Conservation (phyloP, 371 early-diverging fungal genomes). For the Mucor circinelloides region DNA sequence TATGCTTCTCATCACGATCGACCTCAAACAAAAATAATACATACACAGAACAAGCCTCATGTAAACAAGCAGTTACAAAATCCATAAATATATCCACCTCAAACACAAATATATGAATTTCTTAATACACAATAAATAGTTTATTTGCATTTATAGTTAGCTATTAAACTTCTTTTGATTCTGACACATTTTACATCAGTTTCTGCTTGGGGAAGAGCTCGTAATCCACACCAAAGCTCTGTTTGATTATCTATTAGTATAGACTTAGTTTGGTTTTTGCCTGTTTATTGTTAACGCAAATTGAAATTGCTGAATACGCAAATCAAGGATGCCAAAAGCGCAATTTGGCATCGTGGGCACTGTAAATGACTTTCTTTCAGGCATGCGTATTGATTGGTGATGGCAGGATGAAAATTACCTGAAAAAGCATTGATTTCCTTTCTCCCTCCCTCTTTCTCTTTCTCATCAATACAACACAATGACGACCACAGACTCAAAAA, state of each 20-base stretch:
- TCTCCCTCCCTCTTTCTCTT: background rate
- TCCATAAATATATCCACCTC: background rate
- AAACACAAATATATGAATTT: constrained; percentile 10
- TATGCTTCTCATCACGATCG: constrained; percentile 10
- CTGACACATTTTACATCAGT: constrained; percentile 3
- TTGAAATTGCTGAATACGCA: background rate
- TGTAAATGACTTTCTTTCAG: background rate
- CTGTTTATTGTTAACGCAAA: background rate
- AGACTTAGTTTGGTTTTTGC: constrained; percentile 1
- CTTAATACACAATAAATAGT: constrained; percentile 3
- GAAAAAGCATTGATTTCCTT: background rate
- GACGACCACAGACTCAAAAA: background rate
- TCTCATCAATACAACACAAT: background rate
- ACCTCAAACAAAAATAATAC: background rate
- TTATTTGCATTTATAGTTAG: constrained; percentile 1
- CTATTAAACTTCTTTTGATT: constrained; percentile 2
- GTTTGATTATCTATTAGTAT: constrained; percentile 7
- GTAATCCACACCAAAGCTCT: background rate
- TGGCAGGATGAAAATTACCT: background rate
- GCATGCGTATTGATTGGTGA: background rate
- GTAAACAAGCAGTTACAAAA: background rate
- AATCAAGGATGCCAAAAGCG: background rate
- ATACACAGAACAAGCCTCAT: background rate
- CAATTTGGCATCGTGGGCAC: constrained; percentile 4
- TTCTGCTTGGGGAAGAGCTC: background rate